These are phyloP conservation scores for Pseudocercospora vitis DNA, from an alignment of 2,329 filamentous ascomycete genomes.

Conservation along the genomic window DNA sequence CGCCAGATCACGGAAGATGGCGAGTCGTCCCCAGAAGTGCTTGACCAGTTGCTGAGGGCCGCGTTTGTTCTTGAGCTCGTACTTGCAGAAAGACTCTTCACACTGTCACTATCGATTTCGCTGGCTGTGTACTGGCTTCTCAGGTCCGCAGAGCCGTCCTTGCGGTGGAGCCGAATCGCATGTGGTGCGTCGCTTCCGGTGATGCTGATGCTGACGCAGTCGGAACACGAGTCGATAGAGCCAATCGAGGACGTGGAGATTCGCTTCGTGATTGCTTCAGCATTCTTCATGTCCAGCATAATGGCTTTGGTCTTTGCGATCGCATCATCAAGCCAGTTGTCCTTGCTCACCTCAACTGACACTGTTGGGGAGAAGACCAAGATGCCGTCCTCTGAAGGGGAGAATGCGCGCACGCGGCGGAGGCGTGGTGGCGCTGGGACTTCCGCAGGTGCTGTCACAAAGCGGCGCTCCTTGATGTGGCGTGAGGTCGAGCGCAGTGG, in stretches of 20 bases:
- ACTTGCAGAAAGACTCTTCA: neutral
- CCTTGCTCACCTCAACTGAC: neutral
- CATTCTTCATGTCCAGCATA: neutral
- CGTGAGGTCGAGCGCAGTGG: neutral
- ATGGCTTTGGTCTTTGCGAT: conserved; percentile 1
- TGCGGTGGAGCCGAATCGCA: neutral
- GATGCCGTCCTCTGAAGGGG: neutral
- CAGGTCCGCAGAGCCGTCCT: neutral
- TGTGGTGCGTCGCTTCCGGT: neutral
- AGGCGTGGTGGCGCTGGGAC: neutral
- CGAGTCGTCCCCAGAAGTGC: neutral
- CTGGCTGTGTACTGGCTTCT: neutral
- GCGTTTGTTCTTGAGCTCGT: neutral
- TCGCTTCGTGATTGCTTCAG: neutral
- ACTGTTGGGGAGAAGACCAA: neutral
- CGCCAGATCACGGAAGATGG: conserved; percentile 1
- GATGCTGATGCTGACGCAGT: neutral
- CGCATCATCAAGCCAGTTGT: neutral
- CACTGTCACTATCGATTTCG: neutral
- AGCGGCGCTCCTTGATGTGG: neutral
- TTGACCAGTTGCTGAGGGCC: neutral
- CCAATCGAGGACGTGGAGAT: neutral
- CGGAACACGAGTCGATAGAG: neutral
- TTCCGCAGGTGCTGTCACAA: too few relatives aligned
- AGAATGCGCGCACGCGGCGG: neutral